A percentile compares a stretch with the other conserved stretches of the same genome.
Evolutionary conservation across 306 rosid genomes (phyloP).

Genomic region (Betula pendula): DNA sequence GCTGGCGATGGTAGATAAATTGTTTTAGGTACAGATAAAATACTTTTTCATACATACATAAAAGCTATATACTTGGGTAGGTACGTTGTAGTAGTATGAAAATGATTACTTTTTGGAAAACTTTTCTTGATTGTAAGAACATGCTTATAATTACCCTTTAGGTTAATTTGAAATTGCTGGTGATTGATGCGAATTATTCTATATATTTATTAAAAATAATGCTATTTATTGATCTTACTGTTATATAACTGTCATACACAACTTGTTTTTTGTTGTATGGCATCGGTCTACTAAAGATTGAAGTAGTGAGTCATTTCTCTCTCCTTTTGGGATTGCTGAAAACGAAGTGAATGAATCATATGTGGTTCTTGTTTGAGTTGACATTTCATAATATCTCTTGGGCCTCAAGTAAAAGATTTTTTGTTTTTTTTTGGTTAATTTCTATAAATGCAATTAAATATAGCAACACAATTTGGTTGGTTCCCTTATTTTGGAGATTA

Average conservation of each 20-base stretch:
- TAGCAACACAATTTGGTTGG: slow-evolving; percentile 45
- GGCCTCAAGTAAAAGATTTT: background rate
- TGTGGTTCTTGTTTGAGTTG: slow-evolving; percentile 42
- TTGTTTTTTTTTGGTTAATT: background rate
- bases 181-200: slow-evolving; percentile 3
- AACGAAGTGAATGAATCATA: slow-evolving; percentile 22
- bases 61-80: slow-evolving; percentile 38
- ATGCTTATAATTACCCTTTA: slow-evolving; percentile 16
- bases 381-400: background rate
- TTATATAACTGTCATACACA: too few relatives aligned
- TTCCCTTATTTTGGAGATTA: slow-evolving; percentile 33
- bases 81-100: slow-evolving; percentile 19
- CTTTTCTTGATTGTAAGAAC: slow-evolving; percentile 27
- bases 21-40: slow-evolving; percentile 25
- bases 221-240: too few relatives aligned
- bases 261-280: too few relatives aligned
- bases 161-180: slow-evolving; percentile 28
- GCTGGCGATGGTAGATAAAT: background rate
- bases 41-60: slow-evolving; percentile 37
- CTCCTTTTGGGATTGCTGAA: slow-evolving; percentile 7
- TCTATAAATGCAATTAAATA: slow-evolving; percentile 36
- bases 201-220: too few relatives aligned
- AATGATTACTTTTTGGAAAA: background rate
- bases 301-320: slow-evolving; percentile 9
- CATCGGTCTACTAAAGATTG: too few relatives aligned